A percentile compares a stretch with the other conserved stretches of the same genome.
phyloP scores from a whole-genome alignment of 2,329 filamentous ascomycete genomes.

The Claviceps arundinis region DNA sequence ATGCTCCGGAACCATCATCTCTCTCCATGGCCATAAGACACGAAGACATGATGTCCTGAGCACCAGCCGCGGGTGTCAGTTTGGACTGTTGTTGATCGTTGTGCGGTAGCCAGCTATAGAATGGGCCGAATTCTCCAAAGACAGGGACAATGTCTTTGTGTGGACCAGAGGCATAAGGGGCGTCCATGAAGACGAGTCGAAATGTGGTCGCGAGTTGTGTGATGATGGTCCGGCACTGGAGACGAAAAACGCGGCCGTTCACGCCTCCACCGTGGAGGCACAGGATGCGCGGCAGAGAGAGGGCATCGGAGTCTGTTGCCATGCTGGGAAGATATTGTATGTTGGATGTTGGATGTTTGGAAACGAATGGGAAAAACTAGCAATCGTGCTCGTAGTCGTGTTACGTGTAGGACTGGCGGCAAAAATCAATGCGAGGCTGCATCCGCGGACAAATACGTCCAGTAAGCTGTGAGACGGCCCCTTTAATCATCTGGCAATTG shows the following conservation, averaged over 20 bases:
- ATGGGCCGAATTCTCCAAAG: constrained; percentile 54
- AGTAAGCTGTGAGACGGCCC: too few species aligned
- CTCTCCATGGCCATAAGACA: constrained; percentile 34
- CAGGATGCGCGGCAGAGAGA: constrained; percentile 50
- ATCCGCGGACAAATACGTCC: too few species aligned
- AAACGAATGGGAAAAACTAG: too few species aligned
- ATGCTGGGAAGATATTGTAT: background rate
- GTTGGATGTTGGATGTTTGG: too few species aligned
- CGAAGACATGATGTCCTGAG: constrained; percentile 25
- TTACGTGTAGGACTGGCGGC: too few species aligned
- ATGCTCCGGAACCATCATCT: constrained; percentile 42
- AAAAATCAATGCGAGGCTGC: too few species aligned
- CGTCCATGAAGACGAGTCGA: constrained; percentile 61
- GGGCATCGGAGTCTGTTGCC: constrained; percentile 3
- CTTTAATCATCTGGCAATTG: too few species aligned
- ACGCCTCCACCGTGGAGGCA: constrained; percentile 73
- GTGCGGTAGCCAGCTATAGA: constrained; percentile 50
- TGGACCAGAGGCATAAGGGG: constrained; percentile 47
- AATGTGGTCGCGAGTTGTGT: constrained; percentile 40
- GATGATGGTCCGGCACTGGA: constrained; percentile 48
- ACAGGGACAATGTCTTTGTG: constrained; percentile 50
- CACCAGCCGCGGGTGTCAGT: constrained; percentile 34
- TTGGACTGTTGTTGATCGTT: constrained; percentile 25
- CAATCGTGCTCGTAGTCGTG: too few species aligned
- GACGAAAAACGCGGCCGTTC: constrained; percentile 54